Evolutionary conservation across 1,139 yeast species (phyloP).

Genomic region (Diutina neorugosa): DNA sequence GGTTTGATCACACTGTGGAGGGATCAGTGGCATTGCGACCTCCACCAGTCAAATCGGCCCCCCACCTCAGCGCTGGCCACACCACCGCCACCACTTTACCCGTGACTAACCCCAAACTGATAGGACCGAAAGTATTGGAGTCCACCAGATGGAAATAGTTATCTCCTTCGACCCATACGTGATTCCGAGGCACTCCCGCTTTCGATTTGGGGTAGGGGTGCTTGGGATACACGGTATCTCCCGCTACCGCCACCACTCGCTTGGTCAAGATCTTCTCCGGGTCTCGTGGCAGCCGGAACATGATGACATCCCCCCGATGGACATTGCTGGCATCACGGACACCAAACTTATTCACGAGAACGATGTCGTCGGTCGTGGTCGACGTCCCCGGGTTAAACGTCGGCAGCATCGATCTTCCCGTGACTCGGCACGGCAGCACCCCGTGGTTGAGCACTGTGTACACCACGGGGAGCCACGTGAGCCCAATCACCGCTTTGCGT

Average conservation of each 20-base stretch:
- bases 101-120: constrained; percentile 62
- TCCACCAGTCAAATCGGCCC: not conserved
- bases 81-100: constrained; percentile 59
- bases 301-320: constrained; percentile 57
- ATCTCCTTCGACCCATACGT: constrained; percentile 93
- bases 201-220: constrained; percentile 51
- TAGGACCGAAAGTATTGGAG: constrained; percentile 77
- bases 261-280: constrained; percentile 68
- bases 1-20: not conserved
- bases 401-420: constrained; percentile 85
- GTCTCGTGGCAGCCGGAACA: constrained; percentile 67
- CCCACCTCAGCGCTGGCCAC: constrained; percentile 50
- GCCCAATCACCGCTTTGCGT: constrained; percentile 1
- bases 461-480: constrained; percentile 71
- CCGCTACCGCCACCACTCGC: constrained; percentile 63
- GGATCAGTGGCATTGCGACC: not conserved
- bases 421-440: constrained; percentile 63
- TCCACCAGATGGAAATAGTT: constrained; percentile 73
- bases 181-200: constrained; percentile 62
- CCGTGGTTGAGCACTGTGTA: constrained; percentile 60
- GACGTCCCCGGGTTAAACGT: constrained; percentile 59
- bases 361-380: constrained; percentile 50
- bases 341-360: constrained; percentile 56
- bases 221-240: constrained; percentile 50
- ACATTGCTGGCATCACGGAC: constrained; percentile 35